These are phyloP conservation scores for Pseudonectria foliicola DNA, from an alignment of 2,329 filamentous ascomycete genomes.

Conservation along the genomic window DNA sequence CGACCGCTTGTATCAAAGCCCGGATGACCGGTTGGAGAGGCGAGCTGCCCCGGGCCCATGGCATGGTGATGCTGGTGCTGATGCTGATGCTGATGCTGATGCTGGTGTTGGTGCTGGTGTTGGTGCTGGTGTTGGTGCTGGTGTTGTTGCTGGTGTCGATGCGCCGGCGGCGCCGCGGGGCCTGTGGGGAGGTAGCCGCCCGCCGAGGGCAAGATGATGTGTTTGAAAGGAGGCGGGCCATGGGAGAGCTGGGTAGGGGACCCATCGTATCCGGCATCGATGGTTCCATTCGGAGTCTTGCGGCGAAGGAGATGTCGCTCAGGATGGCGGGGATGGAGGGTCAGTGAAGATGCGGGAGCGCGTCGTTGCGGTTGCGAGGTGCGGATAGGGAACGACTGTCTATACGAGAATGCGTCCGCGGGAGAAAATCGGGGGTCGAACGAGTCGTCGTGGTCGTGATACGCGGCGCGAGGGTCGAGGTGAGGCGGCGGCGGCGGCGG, in stretches of 20 bases:
- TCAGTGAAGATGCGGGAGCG: conserved; percentile 7
- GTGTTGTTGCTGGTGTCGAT: too few relatives aligned
- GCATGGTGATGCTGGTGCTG: conserved; percentile 7
- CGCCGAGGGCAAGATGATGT: conserved; percentile 61
- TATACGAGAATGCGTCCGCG: conserved; percentile 17
- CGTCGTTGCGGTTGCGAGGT: conserved; percentile 22
- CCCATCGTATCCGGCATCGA: conserved; percentile 86
- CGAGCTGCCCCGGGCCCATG: conserved; percentile 6
- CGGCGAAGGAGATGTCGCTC: conserved; percentile 73
- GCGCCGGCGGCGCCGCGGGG: conserved; percentile 8
- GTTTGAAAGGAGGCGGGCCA: conserved; percentile 72
- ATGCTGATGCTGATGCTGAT: too few relatives aligned
- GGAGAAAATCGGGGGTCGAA: conserved; percentile 21
- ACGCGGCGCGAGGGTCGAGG: conserved; percentile 28
- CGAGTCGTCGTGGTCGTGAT: conserved; percentile 12
- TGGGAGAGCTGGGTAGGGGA: conserved; percentile 65
- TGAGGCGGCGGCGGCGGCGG: conserved; percentile 32
- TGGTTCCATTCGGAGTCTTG: conserved; percentile 90
- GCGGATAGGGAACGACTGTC: conserved; percentile 26
- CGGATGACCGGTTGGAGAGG: conserved; percentile 8
- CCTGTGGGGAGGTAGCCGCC: conserved; percentile 10
- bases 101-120: too few relatives aligned
- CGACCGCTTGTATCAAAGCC: conserved; percentile 9
- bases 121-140: too few relatives aligned
- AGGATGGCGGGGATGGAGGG: conserved; percentile 24